Percentiles rank a stretch among this genome's conserved stretches.
Evolutionary conservation across 306 rosid species (phyloP).

Genomic region (Citrullus amarus): DNA sequence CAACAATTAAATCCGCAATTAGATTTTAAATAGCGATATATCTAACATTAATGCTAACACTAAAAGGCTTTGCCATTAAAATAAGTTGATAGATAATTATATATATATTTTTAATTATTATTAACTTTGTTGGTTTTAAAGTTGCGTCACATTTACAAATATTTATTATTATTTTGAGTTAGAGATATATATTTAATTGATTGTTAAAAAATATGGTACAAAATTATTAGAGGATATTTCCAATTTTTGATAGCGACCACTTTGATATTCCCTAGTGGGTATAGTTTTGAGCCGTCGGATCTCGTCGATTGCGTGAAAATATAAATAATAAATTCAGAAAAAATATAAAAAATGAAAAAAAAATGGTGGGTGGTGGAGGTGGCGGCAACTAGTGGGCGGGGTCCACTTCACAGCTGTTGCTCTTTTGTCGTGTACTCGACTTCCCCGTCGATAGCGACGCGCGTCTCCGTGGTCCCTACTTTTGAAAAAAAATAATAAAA

Average conservation of each 20-base stretch:
- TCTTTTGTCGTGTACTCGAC: not conserved
- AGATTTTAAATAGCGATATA: no score
- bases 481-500: no score
- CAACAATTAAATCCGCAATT: no score
- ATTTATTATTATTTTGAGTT: no score
- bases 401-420: not conserved
- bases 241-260: not conserved
- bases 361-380: not conserved
- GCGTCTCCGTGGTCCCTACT: not conserved
- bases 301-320: not conserved
- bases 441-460: not conserved
- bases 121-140: no score
- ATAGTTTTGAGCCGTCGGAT: not conserved
- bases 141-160: no score
- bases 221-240: not conserved
- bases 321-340: not conserved
- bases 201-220: not conserved
- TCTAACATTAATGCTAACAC: no score
- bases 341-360: not conserved
- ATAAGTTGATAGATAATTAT: no score
- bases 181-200: no score
- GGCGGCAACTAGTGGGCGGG: slow-evolving; percentile 10
- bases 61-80: no score
- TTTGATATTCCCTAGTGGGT: not conserved
- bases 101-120: no score